Evolutionary conservation across 371 early-diverging fungal genomes (phyloP).

Genomic region (Zychaea mexicana): DNA sequence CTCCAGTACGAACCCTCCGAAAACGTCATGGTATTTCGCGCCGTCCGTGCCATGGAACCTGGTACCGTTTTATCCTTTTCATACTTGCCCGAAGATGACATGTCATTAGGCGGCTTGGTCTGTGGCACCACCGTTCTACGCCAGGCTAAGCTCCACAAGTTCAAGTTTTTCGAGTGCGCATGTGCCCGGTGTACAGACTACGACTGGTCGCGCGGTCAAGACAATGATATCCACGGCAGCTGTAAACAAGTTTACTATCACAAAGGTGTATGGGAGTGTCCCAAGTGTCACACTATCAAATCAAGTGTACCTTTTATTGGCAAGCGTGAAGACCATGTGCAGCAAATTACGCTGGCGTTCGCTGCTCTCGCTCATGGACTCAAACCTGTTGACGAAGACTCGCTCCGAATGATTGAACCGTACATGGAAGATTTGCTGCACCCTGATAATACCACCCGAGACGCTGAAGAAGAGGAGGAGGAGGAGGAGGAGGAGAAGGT

Average conservation of each 20-base stretch:
- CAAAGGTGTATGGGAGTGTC: neutral
- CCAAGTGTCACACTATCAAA: neutral
- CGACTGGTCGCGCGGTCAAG: conserved; percentile 36
- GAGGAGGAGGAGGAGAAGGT: neutral
- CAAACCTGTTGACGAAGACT: conserved; percentile 22
- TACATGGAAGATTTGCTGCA: conserved; percentile 32
- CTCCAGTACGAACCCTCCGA: conserved; percentile 38
- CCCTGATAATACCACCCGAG: conserved; percentile 5
- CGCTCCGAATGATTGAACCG: conserved; percentile 45
- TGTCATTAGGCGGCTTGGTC: conserved; percentile 40
- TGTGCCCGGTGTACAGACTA: conserved; percentile 43
- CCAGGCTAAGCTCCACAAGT: conserved; percentile 33
- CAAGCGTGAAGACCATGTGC: conserved; percentile 21
- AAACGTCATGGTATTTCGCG: conserved; percentile 41
- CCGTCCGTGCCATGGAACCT: conserved; percentile 26
- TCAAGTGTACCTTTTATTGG: conserved; percentile 17
- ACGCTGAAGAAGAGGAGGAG: neutral
- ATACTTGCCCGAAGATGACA: conserved; percentile 50
- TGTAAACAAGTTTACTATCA: neutral
- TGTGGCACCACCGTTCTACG: conserved; percentile 39
- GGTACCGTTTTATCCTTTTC: conserved; percentile 44
- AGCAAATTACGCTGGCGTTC: conserved; percentile 32
- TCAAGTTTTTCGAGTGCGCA: conserved; percentile 48
- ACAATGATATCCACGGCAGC: conserved; percentile 19
- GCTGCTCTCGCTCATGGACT: conserved; percentile 27